Base-by-base conservation (phyloP, 2,329 filamentous ascomycete species). In the Fusarium dimerum region DNA sequence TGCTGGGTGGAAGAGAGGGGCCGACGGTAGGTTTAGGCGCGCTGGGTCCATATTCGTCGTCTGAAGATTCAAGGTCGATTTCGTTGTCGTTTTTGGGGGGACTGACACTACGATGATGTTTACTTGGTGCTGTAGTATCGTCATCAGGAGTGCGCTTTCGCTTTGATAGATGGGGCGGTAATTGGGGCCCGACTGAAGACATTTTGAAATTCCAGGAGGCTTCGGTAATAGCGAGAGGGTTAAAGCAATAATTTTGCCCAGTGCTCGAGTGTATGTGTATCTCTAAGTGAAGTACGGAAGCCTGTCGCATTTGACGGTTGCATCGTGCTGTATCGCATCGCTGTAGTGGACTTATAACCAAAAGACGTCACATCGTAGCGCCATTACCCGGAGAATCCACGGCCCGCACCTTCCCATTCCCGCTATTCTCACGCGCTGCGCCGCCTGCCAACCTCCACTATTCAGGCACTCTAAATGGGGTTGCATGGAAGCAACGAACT, bases 101-200 rank as follows among this genome's bases (percentile, higher is more conserved):
- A 8, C 56, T 56, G 39, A 62, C 60, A 54, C 63, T 68, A 5
- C 68, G 67, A 13, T 54, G 58, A 63, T 71, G 60, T 62, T 85
- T 85, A 48, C 70, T 58, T 5, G 76, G 76, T 38, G 75, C 78
- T 6, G 60, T 53, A 12, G 43, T 34, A 29, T 66, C 65, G 12
- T 69, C 63, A 32, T 68, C 66, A 47, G 75, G 62, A 5, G 76
- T 78, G 64, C 82, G 82, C 64, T 86, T 86, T 64, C 84, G 79
- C 69, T 87, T 87, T 34, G 82, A 67, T 40, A 88, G 78, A 56
- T 89, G 84, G 5, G 87, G 79, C 12, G 89, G 88, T 20, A 92
- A 71, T 54, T 85, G 78, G 13, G 89, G 88, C 6, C 88, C 88
- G 65, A 90, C 85, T 34, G 83, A 84, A 46, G 85, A 76, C 87